These are phyloP conservation scores for Xylariaceae sp. DNA, from an alignment of 2,329 filamentous ascomycete species.

Conservation along the genomic window DNA sequence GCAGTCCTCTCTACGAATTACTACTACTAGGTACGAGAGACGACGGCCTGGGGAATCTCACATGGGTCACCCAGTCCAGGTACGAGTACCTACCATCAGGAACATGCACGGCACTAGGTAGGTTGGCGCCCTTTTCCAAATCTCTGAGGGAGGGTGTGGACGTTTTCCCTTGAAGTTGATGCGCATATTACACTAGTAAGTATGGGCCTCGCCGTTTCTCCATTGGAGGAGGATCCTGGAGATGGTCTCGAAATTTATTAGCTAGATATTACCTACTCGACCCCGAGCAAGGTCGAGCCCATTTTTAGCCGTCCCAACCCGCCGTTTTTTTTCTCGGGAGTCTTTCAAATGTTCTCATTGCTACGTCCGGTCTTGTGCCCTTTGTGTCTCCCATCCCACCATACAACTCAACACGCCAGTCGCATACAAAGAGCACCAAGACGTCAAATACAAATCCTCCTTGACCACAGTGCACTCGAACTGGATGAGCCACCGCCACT, in stretches of 20 bases:
- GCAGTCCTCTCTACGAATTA: too few relatives aligned
- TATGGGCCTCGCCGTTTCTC: conserved; percentile 15
- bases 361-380: conserved; percentile 11
- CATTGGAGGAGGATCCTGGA: conserved; percentile 12
- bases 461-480: conserved; percentile 1
- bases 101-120: background rate
- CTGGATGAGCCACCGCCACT: conserved; percentile 13
- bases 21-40: background rate
- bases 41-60: conserved; percentile 4
- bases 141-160: background rate
- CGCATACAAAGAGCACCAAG: conserved; percentile 17
- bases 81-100: background rate
- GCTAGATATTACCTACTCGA: conserved; percentile 2
- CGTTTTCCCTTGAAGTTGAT: background rate
- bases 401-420: conserved; percentile 8
- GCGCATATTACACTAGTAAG: conserved; percentile 15
- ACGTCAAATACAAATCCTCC: conserved; percentile 8
- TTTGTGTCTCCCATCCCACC: background rate
- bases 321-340: conserved; percentile 14
- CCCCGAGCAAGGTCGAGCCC: conserved; percentile 9
- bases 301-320: conserved; percentile 17
- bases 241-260: conserved; percentile 16
- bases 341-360: conserved; percentile 23
- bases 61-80: background rate
- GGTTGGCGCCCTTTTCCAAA: background rate